These are phyloP conservation scores for Eimeria brunetti DNA, from an alignment of 169 alveolate genomes.

Conservation along the genomic window DNA sequence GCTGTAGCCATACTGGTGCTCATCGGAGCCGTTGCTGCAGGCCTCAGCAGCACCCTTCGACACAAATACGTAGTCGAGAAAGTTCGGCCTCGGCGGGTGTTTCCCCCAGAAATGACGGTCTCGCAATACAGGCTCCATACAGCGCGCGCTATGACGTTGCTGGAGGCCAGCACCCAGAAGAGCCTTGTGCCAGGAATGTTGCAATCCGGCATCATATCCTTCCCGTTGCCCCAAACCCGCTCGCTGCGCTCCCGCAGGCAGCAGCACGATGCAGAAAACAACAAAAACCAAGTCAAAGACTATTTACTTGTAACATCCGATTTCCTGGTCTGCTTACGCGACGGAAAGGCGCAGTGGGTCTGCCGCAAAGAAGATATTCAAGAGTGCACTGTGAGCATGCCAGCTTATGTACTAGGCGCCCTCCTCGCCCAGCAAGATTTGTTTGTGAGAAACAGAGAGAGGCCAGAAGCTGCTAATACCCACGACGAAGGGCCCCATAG, in stretches of 20 bases:
- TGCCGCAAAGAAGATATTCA: slow-evolving; percentile 69
- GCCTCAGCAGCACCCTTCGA: slow-evolving; percentile 47
- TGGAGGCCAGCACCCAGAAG: slow-evolving; percentile 44
- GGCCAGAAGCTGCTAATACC: background rate
- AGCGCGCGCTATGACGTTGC: slow-evolving; percentile 50
- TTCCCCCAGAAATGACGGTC: slow-evolving; percentile 60
- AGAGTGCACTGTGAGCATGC: slow-evolving; percentile 37
- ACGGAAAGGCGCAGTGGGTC: slow-evolving; percentile 73
- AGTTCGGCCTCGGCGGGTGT: slow-evolving; percentile 60
- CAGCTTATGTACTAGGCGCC: slow-evolving; percentile 47
- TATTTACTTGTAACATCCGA: slow-evolving; percentile 61
- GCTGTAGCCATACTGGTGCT: background rate
- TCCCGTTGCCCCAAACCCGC: slow-evolving; percentile 51
- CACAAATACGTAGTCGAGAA: slow-evolving; percentile 27
- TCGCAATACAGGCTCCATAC: slow-evolving; percentile 19
- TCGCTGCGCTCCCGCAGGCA: slow-evolving; percentile 16
- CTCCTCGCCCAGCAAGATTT: slow-evolving; percentile 46
- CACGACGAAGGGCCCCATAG: background rate
- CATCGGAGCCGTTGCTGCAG: slow-evolving; percentile 54
- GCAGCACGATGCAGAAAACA: background rate
- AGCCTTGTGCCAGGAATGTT: slow-evolving; percentile 36
- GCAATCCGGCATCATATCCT: slow-evolving; percentile 61
- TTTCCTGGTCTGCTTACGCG: slow-evolving; percentile 51
- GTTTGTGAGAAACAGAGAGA: slow-evolving; percentile 15
- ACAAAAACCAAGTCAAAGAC: background rate